phyloP scores from a whole-genome alignment of 2,329 filamentous ascomycete species.

The Akanthomyces muscarius region DNA sequence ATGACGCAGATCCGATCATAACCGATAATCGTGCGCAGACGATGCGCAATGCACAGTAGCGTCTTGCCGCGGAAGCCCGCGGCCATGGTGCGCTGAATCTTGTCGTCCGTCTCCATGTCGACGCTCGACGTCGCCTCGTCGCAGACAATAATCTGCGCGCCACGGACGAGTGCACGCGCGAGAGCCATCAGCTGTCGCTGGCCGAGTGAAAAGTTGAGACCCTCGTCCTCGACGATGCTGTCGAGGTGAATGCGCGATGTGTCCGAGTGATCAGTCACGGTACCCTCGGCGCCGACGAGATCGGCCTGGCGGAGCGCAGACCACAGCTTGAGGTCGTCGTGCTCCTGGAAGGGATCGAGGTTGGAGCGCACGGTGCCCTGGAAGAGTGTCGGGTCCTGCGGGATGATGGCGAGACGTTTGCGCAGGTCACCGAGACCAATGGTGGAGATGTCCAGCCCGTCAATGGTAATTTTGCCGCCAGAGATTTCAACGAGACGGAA shows the following conservation, averaged over 20 bases:
- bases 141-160: conserved; percentile 88
- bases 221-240: conserved; percentile 83
- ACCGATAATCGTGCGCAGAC: conserved; percentile 84
- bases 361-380: conserved; percentile 75
- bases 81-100: conserved; percentile 88
- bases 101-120: conserved; percentile 94
- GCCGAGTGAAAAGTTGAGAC: conserved; percentile 90
- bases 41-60: conserved; percentile 86
- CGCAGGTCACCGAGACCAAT: conserved; percentile 73
- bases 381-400: conserved; percentile 81
- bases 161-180: conserved; percentile 81
- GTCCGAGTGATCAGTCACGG: conserved; percentile 70
- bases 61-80: conserved; percentile 82
- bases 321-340: conserved; percentile 75
- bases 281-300: conserved; percentile 56
- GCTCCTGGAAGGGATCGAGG: conserved; percentile 75
- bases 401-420: conserved; percentile 75
- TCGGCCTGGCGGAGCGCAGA: conserved; percentile 72
- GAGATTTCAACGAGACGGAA: conserved; percentile 71
- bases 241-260: conserved; percentile 74
- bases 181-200: conserved; percentile 95
- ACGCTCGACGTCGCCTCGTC: conserved; percentile 93
- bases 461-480: conserved; percentile 58
- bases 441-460: conserved; percentile 65
- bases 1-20: conserved; percentile 98